These are phyloP conservation scores for Solanum gandarillasii DNA, from an alignment of 257 asterid species.

Conservation along the genomic window DNA sequence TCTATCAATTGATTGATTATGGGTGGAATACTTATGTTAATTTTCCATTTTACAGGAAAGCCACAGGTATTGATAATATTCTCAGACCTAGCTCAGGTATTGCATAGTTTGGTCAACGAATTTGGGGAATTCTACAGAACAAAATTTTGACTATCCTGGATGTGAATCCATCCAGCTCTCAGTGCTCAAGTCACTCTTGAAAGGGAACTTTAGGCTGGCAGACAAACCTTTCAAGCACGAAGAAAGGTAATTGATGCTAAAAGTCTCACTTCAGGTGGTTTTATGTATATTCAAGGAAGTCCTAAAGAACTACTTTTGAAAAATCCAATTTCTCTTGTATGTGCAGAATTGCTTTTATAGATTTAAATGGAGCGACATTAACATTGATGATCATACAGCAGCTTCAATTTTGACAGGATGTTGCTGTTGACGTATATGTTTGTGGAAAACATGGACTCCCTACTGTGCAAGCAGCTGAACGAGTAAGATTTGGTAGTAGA, in stretches of 20 bases:
- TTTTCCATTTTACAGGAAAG: too few species aligned
- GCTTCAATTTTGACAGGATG: background rate
- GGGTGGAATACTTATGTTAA: too few species aligned
- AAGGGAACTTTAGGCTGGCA: conserved; percentile 2
- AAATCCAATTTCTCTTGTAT: background rate
- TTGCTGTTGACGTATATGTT: background rate
- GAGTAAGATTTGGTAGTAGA: background rate
- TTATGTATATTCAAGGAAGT: conserved; percentile 37
- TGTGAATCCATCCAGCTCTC: conserved; percentile 57
- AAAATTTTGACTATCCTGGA: too few species aligned
- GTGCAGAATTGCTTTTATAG: background rate
- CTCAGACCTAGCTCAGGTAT: too few species aligned
- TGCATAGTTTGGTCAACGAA: background rate
- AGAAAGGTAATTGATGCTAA: conserved; percentile 71
- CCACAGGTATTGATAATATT: too few species aligned
- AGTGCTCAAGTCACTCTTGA: conserved; percentile 65
- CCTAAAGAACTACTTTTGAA: background rate
- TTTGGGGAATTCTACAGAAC: conserved; percentile 22
- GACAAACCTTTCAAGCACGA: conserved; percentile 23
- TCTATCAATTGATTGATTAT: too few species aligned
- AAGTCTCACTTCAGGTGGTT: conserved; percentile 41
- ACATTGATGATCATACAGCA: background rate
- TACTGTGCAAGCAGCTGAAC: background rate
- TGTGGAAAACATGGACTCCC: background rate
- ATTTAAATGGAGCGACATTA: background rate